phyloP scores from a whole-genome alignment of 345 rosid species.

The Eutrema yunnanense region DNA sequence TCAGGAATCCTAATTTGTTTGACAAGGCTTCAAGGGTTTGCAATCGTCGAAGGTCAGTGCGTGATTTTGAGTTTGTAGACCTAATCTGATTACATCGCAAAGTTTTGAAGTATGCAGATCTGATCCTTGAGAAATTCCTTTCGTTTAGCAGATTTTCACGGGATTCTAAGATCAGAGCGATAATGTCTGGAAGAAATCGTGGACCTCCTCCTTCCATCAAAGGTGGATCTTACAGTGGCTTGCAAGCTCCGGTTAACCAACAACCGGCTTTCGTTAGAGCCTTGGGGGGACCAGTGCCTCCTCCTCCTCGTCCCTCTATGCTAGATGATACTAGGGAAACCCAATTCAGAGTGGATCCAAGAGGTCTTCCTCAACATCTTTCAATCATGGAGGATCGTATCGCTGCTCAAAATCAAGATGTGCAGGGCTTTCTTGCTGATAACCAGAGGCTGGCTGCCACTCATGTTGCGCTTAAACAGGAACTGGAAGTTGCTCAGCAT shows the following conservation, averaged over 20 bases:
- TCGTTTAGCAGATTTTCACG: background rate
- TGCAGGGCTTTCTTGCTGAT: constrained; percentile 80
- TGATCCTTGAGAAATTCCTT: background rate
- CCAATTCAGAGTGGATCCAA: constrained; percentile 53
- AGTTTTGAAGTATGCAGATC: background rate
- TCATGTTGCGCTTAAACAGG: constrained; percentile 93
- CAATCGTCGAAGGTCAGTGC: constrained; percentile 10
- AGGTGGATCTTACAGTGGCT: constrained; percentile 41
- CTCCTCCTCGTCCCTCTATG: constrained; percentile 39
- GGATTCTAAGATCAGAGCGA: background rate
- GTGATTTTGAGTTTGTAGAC: background rate
- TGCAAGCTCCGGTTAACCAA: constrained; percentile 52
- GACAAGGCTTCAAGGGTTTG: background rate
- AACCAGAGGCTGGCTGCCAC: constrained; percentile 85
- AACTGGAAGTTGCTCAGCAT: constrained; percentile 74
- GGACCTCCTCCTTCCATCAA: constrained; percentile 38
- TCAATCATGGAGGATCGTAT: constrained; percentile 69
- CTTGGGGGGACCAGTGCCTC: constrained; percentile 41
- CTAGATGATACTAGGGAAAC: constrained; percentile 60
- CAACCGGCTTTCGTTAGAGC: constrained; percentile 55
- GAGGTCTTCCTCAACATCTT: constrained; percentile 59
- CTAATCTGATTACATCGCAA: too few relatives aligned
- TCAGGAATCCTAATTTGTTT: constrained; percentile 5
- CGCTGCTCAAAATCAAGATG: constrained; percentile 78
- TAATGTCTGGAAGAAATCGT: constrained; percentile 55